Evolutionary conservation across 805 yeast species (phyloP), one percentile per base, ranked within the genome.

Genomic region (Candida nitratophila): DNA sequence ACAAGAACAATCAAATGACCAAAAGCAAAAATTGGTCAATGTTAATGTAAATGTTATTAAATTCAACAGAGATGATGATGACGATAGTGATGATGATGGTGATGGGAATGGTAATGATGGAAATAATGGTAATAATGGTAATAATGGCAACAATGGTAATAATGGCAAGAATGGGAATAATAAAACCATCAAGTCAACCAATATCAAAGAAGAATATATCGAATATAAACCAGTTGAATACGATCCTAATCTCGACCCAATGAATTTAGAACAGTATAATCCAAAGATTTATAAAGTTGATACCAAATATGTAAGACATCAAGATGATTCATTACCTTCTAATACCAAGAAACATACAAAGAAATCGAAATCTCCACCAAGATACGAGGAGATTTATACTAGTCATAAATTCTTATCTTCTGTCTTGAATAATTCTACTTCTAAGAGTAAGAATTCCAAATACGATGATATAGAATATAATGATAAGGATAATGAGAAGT

Each of bases 261-360:
- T 56, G 7, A 65, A 65, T 49, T 45, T 53, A 55, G 52, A 49
- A 3, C 70, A 65, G 42, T 65, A 60, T 49, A 26, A 41, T 4
- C 50, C 59, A 2, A 64, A 63, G 45, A 47, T 50, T 5, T 65
- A 64, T 47, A 60, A 53, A 41, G 68, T 59, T 29, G 52, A 39
- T n/a, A 17, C 30, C 11, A 16, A 24, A 32, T 37, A 45, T 38
- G 42, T 39, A 17, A 31, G 10, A 20, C 20, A 21, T 19, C 22
- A 39, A 3, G 21, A 16, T n/a, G 15, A 14, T 24, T n/a, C 21
- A 5, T 20, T n/a, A n/a, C n/a, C n/a, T n/a, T n/a, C n/a, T n/a
- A n/a, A n/a, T n/a, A n/a, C n/a, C n/a, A 19, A 15, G 20, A n/a
- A 21, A 21, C 14, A 10, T 22, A 21, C 5, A 26, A 10, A 16